These are phyloP conservation scores for Delitschia confertaspora DNA, from an alignment of 495 filamentous ascomycete species.

Conservation along the genomic window DNA sequence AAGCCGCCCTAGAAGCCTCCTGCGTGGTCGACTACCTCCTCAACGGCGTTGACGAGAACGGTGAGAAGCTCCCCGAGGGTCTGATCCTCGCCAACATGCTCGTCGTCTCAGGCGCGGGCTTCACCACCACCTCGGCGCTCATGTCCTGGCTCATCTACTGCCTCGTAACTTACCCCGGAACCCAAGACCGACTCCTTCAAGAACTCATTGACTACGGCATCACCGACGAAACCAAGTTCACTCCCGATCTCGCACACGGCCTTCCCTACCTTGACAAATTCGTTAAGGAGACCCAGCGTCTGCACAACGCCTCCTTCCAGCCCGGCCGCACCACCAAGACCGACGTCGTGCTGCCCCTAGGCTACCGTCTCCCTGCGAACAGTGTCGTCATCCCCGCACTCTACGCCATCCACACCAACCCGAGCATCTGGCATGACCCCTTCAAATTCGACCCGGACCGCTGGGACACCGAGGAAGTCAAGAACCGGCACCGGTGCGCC, in stretches of 20 bases:
- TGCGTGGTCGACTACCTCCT: slow-evolving; percentile 45
- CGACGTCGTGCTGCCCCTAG: slow-evolving; percentile 47
- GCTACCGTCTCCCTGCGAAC: slow-evolving; percentile 44
- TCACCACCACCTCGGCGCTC: slow-evolving; percentile 45
- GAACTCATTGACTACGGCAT: slow-evolving; percentile 45
- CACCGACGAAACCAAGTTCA: slow-evolving; percentile 34
- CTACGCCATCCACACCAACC: slow-evolving; percentile 47
- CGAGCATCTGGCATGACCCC: slow-evolving; percentile 45
- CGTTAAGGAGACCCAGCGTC: slow-evolving; percentile 50
- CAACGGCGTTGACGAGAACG: slow-evolving; percentile 44
- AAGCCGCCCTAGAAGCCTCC: slow-evolving; percentile 43
- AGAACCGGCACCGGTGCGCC: slow-evolving; percentile 37
- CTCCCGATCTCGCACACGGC: slow-evolving; percentile 36
- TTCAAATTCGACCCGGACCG: slow-evolving; percentile 45
- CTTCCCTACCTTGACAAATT: slow-evolving; percentile 46
- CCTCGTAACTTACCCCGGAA: slow-evolving; percentile 41
- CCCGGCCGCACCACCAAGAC: slow-evolving; percentile 44
- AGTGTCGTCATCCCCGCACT: slow-evolving; percentile 43
- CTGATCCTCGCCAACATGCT: slow-evolving; percentile 31
- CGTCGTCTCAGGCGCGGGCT: slow-evolving; percentile 44
- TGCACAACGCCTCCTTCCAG: slow-evolving; percentile 49
- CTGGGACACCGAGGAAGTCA: slow-evolving; percentile 45
- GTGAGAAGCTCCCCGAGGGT: slow-evolving; percentile 42
- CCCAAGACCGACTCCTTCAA: slow-evolving; percentile 45
- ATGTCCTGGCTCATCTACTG: slow-evolving; percentile 48